phyloP scores from a whole-genome alignment of 441 rosid genomes.

The Gossypium gossypioides region DNA sequence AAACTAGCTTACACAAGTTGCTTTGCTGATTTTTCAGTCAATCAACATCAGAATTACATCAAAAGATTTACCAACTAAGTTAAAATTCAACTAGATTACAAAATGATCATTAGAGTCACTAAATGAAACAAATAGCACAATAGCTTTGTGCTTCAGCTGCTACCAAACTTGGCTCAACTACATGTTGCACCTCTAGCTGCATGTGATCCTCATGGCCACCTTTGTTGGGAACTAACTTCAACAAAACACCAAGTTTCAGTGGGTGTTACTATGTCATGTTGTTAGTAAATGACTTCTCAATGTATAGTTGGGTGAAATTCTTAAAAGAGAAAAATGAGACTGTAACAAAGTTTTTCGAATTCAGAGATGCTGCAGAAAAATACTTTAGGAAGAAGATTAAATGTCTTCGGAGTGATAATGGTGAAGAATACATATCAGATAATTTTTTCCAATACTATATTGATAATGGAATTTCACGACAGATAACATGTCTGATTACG shows the following conservation, averaged over 20 bases:
- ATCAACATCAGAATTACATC: too few relatives aligned
- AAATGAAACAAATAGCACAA: too few relatives aligned
- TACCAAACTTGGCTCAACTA: too few relatives aligned
- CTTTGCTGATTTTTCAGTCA: too few relatives aligned
- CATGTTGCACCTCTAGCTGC: too few relatives aligned
- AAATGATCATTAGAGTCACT: too few relatives aligned
- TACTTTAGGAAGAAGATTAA: neutral
- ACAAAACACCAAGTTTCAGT: constrained; percentile 4
- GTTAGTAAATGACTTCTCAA: neutral
- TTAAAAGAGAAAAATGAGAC: neutral
- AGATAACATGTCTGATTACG: neutral
- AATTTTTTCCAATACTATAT: neutral
- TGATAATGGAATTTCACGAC: neutral
- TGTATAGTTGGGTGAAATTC: constrained; percentile 1
- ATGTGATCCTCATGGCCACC: too few relatives aligned
- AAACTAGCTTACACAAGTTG: too few relatives aligned
- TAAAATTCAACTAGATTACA: too few relatives aligned
- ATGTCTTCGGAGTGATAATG: neutral
- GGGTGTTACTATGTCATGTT: neutral
- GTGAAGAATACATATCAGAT: neutral
- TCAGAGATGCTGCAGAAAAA: neutral
- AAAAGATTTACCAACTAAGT: too few relatives aligned
- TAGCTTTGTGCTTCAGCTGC: too few relatives aligned
- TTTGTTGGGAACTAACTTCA: too few relatives aligned
- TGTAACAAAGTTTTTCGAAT: neutral